Base-by-base conservation (phyloP, 2,329 filamentous ascomycete genomes). In the Zelopaecilomyces penicillatus region DNA sequence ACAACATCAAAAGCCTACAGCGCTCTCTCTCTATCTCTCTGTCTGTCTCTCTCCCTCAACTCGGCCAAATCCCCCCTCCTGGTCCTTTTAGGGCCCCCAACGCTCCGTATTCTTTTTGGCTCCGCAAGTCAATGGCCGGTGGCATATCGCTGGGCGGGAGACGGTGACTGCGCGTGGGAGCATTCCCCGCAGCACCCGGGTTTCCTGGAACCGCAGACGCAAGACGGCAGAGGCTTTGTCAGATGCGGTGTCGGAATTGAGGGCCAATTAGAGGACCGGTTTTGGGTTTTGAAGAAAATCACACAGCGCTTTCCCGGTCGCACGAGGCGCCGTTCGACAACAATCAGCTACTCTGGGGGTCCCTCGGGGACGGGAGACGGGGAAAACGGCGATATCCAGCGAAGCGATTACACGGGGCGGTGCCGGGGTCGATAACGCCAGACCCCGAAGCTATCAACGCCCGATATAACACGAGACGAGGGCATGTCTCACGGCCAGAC, bases 161-260 rank as follows among this genome's bases (percentile, higher is more conserved):
- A 65, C 70, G 70, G 72, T 73, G 71, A 70, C 73, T 74, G 71
- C 74, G 73, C 69, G 71, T 71, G 74, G 73, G 72, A 74, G 64
- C 64, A 57, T 71, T 73, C 70, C 74, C 74, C 74, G 74, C 74
- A 75, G 70, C 70, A 71, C 70, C 70, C 63, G 69, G 54, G 63
- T 54, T 56, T 54, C 41, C 54, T 56, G 53, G 52, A 44, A 48
- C 46, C 50, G 48, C 19, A 19, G 19, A 19, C 19, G 19, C 19
- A 19, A 19, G 19, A 19, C 19, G 19, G 19, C 19, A 19, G 43
- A 52, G 44, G 49, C 44, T 46, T 39, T 44, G 3, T 33, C 43
- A 51, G 39, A 48, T 29, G 36, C 40, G 33, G 35, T 9, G 27
- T 19, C 5, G 40, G 32, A 43, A 8, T 40, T 11, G 31, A 37